phyloP scores from a whole-genome alignment of 2,329 filamentous ascomycete genomes.

The Fusarium armeniacum region DNA sequence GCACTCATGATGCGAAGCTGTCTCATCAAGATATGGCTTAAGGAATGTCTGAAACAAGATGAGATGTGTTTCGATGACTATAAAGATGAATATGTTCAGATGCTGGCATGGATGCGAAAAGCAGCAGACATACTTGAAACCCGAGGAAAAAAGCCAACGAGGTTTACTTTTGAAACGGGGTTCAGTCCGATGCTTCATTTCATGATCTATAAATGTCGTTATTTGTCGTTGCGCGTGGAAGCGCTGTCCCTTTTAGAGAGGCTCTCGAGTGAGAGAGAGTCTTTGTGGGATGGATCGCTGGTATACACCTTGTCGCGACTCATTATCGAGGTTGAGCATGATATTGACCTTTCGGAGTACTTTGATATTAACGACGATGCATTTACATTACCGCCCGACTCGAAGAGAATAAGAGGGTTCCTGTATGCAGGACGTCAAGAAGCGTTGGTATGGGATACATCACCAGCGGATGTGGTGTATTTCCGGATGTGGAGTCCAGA shows the following conservation, averaged over 20 bases:
- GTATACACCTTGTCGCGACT: conserved; percentile 53
- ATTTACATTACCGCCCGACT: conserved; percentile 34
- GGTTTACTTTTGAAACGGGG: conserved; percentile 60
- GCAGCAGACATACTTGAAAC: conserved; percentile 23
- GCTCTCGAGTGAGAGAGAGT: conserved; percentile 53
- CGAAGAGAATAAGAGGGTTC: conserved; percentile 41
- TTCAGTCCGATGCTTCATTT: conserved; percentile 57
- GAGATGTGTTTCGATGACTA: conserved; percentile 56
- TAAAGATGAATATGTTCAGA: conserved; percentile 50
- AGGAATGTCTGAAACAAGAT: conserved; percentile 47
- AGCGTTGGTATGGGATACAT: neutral
- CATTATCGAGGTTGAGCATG: conserved; percentile 59
- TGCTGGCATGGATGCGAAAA: conserved; percentile 49
- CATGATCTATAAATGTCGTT: conserved; percentile 57
- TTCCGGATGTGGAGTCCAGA: conserved; percentile 1
- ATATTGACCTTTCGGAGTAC: conserved; percentile 46
- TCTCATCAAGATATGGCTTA: conserved; percentile 54
- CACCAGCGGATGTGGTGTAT: neutral
- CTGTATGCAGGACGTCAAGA: neutral
- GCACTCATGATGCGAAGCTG: conserved; percentile 52
- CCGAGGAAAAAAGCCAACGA: conserved; percentile 15
- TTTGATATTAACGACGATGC: neutral
- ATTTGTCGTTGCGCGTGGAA: conserved; percentile 53
- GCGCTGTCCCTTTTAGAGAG: conserved; percentile 53
- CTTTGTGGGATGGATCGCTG: conserved; percentile 54